These are phyloP conservation scores for Sanghuangporus weigelae DNA, from an alignment of 1,284 basidiomycete genomes.

Conservation along the genomic window DNA sequence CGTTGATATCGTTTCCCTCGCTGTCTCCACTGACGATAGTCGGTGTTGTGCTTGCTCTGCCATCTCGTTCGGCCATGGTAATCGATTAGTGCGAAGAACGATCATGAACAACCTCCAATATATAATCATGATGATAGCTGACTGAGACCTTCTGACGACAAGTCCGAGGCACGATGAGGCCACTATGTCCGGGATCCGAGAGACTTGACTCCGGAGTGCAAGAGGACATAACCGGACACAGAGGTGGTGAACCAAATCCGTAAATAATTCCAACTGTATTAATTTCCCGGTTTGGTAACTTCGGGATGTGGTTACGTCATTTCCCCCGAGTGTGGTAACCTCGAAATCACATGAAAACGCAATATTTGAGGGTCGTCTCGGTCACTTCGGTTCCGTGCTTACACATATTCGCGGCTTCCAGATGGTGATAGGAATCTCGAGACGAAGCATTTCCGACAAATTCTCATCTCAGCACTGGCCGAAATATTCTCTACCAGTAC, in stretches of 20 bases:
- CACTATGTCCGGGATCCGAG: not conserved
- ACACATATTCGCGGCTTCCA: no score
- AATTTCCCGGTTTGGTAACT: not conserved
- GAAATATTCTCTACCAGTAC: no score
- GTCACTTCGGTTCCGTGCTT: no score
- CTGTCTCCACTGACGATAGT: conserved; percentile 5
- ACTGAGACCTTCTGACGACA: not conserved
- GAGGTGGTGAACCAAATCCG: not conserved
- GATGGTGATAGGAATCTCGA: no score
- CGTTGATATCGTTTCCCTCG: not conserved
- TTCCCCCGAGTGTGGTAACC: not conserved
- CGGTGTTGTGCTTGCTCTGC: conserved; percentile 1
- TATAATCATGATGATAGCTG: not conserved
- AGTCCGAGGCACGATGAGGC: not conserved
- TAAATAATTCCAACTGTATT: not conserved
- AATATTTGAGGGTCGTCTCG: no score
- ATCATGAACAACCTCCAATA: not conserved
- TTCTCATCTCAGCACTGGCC: no score
- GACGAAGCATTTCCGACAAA: no score
- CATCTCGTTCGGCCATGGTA: not conserved
- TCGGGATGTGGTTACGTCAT: no score
- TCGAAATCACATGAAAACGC: not conserved
- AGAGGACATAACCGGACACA: not conserved
- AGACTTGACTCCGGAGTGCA: not conserved
- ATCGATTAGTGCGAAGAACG: not conserved